Evolutionary conservation across 805 yeast species (phyloP).

Genomic region (Candida gorgasii): DNA sequence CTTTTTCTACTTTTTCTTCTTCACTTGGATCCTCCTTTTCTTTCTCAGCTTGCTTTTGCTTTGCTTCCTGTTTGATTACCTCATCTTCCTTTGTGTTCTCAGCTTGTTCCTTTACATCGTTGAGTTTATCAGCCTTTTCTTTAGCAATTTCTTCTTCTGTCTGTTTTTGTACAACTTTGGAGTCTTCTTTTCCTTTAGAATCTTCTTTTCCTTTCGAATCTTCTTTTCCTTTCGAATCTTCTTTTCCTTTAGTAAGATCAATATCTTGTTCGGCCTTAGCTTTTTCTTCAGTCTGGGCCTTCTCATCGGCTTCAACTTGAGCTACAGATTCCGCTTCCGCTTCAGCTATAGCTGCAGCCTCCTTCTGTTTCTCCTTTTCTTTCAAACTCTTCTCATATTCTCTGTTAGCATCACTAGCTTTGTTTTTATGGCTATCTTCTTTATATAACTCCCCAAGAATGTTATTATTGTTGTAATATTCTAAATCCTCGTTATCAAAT

Average conservation of each 20-base stretch:
- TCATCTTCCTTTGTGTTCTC: not conserved
- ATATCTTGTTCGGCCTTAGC: too few relatives aligned
- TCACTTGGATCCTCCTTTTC: not conserved
- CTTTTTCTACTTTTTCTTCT: not conserved
- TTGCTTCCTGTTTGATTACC: not conserved
- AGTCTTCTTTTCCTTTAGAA: constrained; percentile 6
- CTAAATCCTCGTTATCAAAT: constrained; percentile 30
- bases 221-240: constrained; percentile 7
- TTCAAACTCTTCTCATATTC: constrained; percentile 9
- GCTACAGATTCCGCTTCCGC: too few relatives aligned
- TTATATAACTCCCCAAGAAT: constrained; percentile 15
- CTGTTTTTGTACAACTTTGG: not conserved
- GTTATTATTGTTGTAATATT: constrained; percentile 10
- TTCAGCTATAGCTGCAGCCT: too few relatives aligned
- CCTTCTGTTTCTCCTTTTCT: constrained; percentile 5
- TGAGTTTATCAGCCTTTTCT: constrained; percentile 6
- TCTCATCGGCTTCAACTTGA: constrained; percentile 6
- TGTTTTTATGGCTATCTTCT: constrained; percentile 13
- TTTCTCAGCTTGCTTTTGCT: not conserved
- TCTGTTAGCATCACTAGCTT: constrained; percentile 16
- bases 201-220: constrained; percentile 7
- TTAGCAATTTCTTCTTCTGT: constrained; percentile 3
- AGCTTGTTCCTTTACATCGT: not conserved
- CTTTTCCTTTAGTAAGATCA: constrained; percentile 9
- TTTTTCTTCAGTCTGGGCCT: constrained; percentile 3